These are phyloP conservation scores for Cryptococcus deneoformans DNA, from an alignment of 1,284 basidiomycete genomes.

Conservation along the genomic window DNA sequence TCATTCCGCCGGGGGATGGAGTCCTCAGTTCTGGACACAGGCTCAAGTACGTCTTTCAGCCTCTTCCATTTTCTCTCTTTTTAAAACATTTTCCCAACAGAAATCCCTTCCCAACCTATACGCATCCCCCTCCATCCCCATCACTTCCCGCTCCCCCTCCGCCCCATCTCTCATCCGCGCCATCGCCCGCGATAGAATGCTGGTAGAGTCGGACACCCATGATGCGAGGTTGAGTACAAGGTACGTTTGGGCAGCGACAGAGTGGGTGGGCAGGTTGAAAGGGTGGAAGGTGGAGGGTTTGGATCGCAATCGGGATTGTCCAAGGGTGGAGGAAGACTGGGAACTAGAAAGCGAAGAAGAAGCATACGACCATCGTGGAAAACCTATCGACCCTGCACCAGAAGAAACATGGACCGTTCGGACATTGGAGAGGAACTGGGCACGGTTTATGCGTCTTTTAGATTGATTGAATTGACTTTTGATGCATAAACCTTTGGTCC, in stretches of 20 bases:
- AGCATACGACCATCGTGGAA: slow-evolving; percentile 15
- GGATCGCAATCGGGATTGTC: slow-evolving; percentile 12
- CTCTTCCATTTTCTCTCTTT: background rate
- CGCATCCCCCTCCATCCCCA: slow-evolving; percentile 50
- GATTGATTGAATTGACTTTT: background rate
- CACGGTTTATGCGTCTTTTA: slow-evolving; percentile 38
- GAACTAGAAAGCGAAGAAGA: slow-evolving; percentile 21
- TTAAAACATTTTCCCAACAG: slow-evolving; percentile 4
- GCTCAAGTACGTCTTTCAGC: slow-evolving; percentile 26
- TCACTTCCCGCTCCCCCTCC: slow-evolving; percentile 44
- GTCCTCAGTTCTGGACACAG: slow-evolving; percentile 32
- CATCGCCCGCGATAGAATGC: slow-evolving; percentile 40
- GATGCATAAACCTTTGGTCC: too few species aligned
- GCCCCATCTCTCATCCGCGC: slow-evolving; percentile 41
- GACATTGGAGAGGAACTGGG: slow-evolving; percentile 48
- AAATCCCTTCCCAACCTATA: slow-evolving; percentile 46
- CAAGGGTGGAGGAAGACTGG: slow-evolving; percentile 1
- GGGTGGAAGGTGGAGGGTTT: slow-evolving; percentile 43
- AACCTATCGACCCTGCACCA: background rate
- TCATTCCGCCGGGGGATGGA: slow-evolving; percentile 49
- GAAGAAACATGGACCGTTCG: slow-evolving; percentile 31
- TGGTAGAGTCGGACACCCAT: slow-evolving; percentile 51
- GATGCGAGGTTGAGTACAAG: slow-evolving; percentile 31
- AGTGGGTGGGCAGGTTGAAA: slow-evolving; percentile 38
- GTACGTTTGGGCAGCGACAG: slow-evolving; percentile 41